These are phyloP conservation scores for Neostapfia colusana DNA, from an alignment of 176 grass and related monocot genomes.

Conservation along the genomic window DNA sequence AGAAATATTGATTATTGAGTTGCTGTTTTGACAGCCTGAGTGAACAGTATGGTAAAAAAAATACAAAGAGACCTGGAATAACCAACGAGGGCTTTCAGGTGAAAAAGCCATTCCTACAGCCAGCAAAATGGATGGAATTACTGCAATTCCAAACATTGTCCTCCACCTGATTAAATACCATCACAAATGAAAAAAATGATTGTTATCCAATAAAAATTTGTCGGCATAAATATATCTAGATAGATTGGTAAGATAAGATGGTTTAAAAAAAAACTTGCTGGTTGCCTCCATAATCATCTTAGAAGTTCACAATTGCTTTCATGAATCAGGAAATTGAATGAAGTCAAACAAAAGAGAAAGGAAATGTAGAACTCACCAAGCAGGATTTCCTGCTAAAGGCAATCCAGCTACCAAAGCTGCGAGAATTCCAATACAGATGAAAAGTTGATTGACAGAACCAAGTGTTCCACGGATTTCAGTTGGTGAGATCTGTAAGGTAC, in stretches of 20 bases:
- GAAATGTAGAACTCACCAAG: constrained; percentile 56
- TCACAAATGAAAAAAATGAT: constrained; percentile 26
- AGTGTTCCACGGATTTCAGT: constrained; percentile 99
- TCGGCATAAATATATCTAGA: not conserved
- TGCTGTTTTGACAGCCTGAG: not conserved
- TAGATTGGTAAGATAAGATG: not conserved
- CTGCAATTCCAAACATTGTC: constrained; percentile 83
- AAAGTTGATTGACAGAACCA: constrained; percentile 96
- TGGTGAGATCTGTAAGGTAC: constrained; percentile 75
- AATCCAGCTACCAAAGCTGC: constrained; percentile 89
- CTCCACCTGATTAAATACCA: constrained; percentile 74
- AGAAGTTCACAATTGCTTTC: not conserved
- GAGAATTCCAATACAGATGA: constrained; percentile 98
- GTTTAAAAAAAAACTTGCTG: not conserved
- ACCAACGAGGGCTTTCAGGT: constrained; percentile 97
- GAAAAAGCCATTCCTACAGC: constrained; percentile 91
- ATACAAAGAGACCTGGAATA: constrained; percentile 77
- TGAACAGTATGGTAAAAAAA: not conserved
- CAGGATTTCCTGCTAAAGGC: constrained; percentile 84
- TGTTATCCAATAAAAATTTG: not conserved
- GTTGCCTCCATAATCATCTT: not conserved
- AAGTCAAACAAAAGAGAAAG: constrained; percentile 25
- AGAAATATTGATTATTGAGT: not conserved
- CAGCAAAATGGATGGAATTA: constrained; percentile 81
- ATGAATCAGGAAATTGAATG: constrained; percentile 5